phyloP scores from a whole-genome alignment of 306 rosid species.

The Echinosophora koreensis region DNA sequence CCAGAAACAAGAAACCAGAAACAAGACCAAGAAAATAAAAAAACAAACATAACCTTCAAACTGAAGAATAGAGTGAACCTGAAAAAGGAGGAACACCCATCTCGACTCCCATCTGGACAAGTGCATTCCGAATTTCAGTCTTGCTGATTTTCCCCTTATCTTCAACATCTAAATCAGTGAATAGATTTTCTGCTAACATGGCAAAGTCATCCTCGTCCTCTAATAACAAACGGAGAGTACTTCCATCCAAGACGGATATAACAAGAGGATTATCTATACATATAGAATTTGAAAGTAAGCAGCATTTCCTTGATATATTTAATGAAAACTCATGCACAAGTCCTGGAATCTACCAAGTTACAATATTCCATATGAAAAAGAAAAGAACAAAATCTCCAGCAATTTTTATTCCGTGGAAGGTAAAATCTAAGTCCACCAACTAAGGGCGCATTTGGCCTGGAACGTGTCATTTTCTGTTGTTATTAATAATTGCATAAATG shows the following conservation, averaged over 20 bases:
- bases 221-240: conserved; percentile 62
- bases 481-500: no score
- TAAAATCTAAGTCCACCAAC: conserved; percentile 27
- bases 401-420: not conserved
- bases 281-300: conserved; percentile 37
- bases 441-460: no score
- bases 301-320: not conserved
- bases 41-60: conserved; percentile 22
- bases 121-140: conserved; percentile 78
- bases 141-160: conserved; percentile 89
- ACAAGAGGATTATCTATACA: conserved; percentile 80
- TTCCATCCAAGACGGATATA: conserved; percentile 86
- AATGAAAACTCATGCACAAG: not conserved
- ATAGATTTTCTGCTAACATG: conserved; percentile 86
- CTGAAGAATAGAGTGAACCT: conserved; percentile 58
- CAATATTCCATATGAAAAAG: conserved; percentile 5
- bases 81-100: conserved; percentile 97
- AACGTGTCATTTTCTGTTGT: no score
- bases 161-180: conserved; percentile 87
- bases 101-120: conserved; percentile 84
- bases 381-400: conserved; percentile 12
- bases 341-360: not conserved
- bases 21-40: not conserved
- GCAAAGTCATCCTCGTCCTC: conserved; percentile 99
- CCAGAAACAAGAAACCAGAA: not conserved